Evolutionary conservation across 805 yeast species (phyloP).

Genomic region (Torulaspora microellipsoides): DNA sequence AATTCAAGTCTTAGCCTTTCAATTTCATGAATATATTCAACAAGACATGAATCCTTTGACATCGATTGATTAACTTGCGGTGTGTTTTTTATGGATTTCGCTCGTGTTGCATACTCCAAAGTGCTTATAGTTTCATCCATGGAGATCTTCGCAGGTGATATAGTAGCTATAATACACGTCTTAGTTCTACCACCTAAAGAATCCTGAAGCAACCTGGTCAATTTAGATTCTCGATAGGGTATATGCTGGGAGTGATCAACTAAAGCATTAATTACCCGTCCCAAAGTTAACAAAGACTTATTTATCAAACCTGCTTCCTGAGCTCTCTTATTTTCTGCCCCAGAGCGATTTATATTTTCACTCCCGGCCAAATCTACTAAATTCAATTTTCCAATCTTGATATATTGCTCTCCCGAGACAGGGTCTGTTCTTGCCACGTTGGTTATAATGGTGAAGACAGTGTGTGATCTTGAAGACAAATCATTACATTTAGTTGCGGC

Average conservation of each 20-base stretch:
- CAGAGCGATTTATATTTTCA: constrained; percentile 78
- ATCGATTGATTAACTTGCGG: constrained; percentile 59
- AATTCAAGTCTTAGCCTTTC: constrained; percentile 56
- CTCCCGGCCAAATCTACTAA: constrained; percentile 94
- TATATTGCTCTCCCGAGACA: constrained; percentile 45
- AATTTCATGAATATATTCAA: constrained; percentile 52
- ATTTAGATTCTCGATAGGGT: constrained; percentile 80
- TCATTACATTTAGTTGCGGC: constrained; percentile 79
- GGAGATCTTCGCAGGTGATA: constrained; percentile 71
- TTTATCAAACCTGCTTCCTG: constrained; percentile 90
- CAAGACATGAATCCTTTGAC: constrained; percentile 52
- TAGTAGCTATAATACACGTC: constrained; percentile 77
- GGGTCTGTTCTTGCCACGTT: constrained; percentile 48
- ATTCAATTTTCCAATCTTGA: constrained; percentile 63
- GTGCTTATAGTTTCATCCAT: constrained; percentile 76
- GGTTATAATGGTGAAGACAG: constrained; percentile 67
- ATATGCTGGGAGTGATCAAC: constrained; percentile 64
- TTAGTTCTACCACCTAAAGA: constrained; percentile 81
- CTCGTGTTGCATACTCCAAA: constrained; percentile 76
- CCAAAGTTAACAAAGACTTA: constrained; percentile 77
- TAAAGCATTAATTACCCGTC: constrained; percentile 75
- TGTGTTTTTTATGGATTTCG: constrained; percentile 66
- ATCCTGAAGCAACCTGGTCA: constrained; percentile 73
- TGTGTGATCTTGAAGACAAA: constrained; percentile 72
- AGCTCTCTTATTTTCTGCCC: constrained; percentile 78